phyloP scores from a whole-genome alignment of 2,329 filamentous ascomycete genomes.

The Talaromyces sp. region DNA sequence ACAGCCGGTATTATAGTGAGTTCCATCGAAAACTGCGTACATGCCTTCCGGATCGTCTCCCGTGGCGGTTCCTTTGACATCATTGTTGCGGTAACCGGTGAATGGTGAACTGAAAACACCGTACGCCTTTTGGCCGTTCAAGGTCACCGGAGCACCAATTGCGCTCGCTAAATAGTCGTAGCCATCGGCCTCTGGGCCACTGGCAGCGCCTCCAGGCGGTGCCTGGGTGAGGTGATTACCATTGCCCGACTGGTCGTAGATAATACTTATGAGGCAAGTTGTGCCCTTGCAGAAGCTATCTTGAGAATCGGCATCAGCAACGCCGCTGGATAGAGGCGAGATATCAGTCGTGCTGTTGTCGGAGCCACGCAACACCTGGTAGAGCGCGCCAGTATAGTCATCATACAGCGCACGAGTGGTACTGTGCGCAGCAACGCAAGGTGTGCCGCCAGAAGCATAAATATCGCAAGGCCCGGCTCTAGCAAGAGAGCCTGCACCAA shows the following conservation, averaged over 20 bases:
- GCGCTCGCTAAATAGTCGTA: constrained; percentile 10
- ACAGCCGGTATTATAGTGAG: constrained; percentile 8
- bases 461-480: constrained; percentile 29
- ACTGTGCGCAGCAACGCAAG: constrained; percentile 11
- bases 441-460: constrained; percentile 7
- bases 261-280: constrained; percentile 8
- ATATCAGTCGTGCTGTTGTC: constrained; percentile 6
- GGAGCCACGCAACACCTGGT: constrained; percentile 8
- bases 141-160: constrained; percentile 4
- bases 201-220: constrained; percentile 5
- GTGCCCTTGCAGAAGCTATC: constrained; percentile 8
- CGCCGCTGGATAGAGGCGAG: constrained; percentile 2
- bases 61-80: neutral
- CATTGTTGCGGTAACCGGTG: constrained; percentile 9
- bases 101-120: constrained; percentile 8
- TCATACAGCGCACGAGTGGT: constrained; percentile 10
- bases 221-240: constrained; percentile 9
- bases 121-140: constrained; percentile 10
- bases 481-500: constrained; percentile 5
- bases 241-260: constrained; percentile 8
- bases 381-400: constrained; percentile 5
- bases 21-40: constrained; percentile 10
- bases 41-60: constrained; percentile 7
- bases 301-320: constrained; percentile 5
- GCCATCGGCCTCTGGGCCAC: constrained; percentile 3